Evolutionary conservation across 2,329 filamentous ascomycete genomes (phyloP).

Genomic region (Chrysoporthe puriensis): DNA sequence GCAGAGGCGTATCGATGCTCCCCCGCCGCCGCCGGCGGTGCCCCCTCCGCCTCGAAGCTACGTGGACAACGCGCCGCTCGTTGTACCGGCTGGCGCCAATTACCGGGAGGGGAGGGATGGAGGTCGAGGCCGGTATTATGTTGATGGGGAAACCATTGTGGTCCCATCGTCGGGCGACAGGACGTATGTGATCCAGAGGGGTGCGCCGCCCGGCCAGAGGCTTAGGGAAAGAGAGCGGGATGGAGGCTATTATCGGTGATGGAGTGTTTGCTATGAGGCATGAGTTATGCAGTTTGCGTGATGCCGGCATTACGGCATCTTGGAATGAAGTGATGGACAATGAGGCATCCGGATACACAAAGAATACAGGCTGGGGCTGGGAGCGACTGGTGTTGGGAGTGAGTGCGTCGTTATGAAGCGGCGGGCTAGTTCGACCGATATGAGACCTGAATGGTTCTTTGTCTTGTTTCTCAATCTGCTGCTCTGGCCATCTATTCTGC

Average conservation of each 20-base stretch:
- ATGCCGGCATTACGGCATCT: neutral
- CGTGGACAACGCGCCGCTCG: slow-evolving; percentile 1
- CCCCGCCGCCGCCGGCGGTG: slow-evolving; percentile 9
- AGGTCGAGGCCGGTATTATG: slow-evolving; percentile 18
- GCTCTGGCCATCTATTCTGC: neutral
- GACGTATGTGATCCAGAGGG: slow-evolving; percentile 19
- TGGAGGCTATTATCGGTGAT: slow-evolving; percentile 20
- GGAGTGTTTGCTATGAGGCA: neutral
- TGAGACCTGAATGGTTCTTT: neutral
- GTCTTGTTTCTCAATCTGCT: neutral
- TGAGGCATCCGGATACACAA: neutral
- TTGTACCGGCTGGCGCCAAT: slow-evolving; percentile 8
- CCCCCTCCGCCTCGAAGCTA: slow-evolving; percentile 18
- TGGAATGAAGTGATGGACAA: neutral
- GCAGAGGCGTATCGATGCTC: neutral
- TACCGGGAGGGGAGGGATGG: neutral
- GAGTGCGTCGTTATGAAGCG: neutral
- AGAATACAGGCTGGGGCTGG: neutral
- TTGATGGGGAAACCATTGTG: slow-evolving; percentile 21
- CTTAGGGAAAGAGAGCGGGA: slow-evolving; percentile 10
- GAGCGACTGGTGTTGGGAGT: neutral
- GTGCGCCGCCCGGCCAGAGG: slow-evolving; percentile 18
- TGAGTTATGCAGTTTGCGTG: neutral
- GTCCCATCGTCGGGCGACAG: slow-evolving; percentile 23
- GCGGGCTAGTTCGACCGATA: neutral